These are phyloP conservation scores for Phytopythium oedochilum DNA, from an alignment of 352 stramenopile genomes.

Conservation along the genomic window DNA sequence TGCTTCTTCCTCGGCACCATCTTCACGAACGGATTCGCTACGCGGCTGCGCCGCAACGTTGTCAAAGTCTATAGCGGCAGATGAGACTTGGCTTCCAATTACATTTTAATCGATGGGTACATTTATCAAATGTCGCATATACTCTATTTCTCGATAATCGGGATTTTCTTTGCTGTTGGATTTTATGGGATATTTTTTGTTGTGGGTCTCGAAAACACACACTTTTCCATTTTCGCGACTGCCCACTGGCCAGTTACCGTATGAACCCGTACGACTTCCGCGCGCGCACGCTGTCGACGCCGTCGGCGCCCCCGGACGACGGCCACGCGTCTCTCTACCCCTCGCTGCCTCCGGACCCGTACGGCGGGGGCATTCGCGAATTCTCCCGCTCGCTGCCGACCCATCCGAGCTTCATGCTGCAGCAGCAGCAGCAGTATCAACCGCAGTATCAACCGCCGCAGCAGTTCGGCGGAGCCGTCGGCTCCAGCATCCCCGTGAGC, in stretches of 20 bases:
- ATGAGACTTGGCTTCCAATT: too few relatives aligned
- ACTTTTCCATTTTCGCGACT: too few relatives aligned
- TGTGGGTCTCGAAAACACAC: too few relatives aligned
- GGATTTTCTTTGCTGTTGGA: too few relatives aligned
- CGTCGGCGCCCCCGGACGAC: constrained; percentile 32
- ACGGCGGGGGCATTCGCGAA: constrained; percentile 6
- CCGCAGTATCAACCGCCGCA: constrained; percentile 7
- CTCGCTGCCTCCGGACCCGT: constrained; percentile 10
- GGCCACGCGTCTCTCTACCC: constrained; percentile 15
- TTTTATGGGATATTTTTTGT: too few relatives aligned
- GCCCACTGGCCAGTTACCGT: too few relatives aligned
- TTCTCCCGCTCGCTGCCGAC: constrained; percentile 15
- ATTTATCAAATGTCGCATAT: background rate
- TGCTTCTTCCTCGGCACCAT: constrained; percentile 28
- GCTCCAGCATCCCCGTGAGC: constrained; percentile 4
- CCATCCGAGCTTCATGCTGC: constrained; percentile 10
- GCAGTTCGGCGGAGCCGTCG: constrained; percentile 7
- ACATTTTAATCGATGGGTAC: too few relatives aligned
- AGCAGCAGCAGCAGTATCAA: constrained; percentile 10
- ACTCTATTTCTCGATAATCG: too few relatives aligned
- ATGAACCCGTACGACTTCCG: background rate
- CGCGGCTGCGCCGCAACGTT: constrained; percentile 37
- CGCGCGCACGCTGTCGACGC: constrained; percentile 24
- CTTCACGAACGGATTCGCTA: constrained; percentile 35
- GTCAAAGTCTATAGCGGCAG: constrained; percentile 51